Evolutionary conservation across 768 basidiomycete genomes (phyloP), one percentile per base, ranked within the genome.

Genomic region (Mycena belliarum): DNA sequence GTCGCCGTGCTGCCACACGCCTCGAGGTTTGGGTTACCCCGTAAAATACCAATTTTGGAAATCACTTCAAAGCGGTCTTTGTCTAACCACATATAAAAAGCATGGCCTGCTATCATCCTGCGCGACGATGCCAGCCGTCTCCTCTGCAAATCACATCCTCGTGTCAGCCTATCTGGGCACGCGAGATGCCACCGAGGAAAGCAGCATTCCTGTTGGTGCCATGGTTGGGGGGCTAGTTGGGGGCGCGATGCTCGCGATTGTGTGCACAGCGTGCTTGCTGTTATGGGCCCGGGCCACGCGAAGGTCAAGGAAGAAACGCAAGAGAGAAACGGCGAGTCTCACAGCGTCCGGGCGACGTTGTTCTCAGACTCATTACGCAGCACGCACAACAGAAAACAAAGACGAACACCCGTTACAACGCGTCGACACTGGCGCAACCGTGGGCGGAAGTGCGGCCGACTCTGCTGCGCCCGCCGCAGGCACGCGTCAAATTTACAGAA

Each of bases 161-260:
- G 15, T 55, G 49, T 21, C 46, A 42, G 9, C 15, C 43, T 21
- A 16, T 55, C 32, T 54, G 14, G n/a, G n/a, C 24, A 7, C 49
- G 21, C 48, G 63, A 37, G 49, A 56, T 24, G 25, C 60, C 35
- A 52, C 49, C 29, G 63, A 33, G 18, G 49, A 60, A 28, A 52
- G 16, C 24, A 47, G 20, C 28, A 60, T 83, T 8, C 83, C 83
- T 9, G 66, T 84, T 11, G 77, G 66, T 12, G 78, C 81, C 12
- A 80, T 86, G 58, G 79, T 72, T 7, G 82, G 82, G 7, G 83
- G 83, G 10, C 70, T 75, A 0, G 72, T 66, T 3, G 83, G 72
- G 0, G 85, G 85, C 21, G 72, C 76, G 28, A 49, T 76, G 9
- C 70, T 86, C 12, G 82, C 81, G 6, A 53, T 84, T 40, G 20